Evolutionary conservation across 2,329 filamentous ascomycete genomes (phyloP).

Genomic region (Fusarium neocosmosporiellum): DNA sequence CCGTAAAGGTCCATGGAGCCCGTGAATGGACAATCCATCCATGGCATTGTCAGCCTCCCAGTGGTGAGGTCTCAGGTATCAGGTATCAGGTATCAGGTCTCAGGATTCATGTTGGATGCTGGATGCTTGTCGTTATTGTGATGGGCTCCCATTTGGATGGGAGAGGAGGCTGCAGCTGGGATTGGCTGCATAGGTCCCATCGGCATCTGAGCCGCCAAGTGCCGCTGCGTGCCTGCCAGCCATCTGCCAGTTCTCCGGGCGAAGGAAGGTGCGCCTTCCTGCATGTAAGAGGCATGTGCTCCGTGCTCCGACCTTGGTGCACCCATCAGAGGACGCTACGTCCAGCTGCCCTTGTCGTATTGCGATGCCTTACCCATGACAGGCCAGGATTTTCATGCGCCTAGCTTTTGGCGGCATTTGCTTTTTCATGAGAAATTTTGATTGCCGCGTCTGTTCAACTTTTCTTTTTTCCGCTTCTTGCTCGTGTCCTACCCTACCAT

Average conservation of each 20-base stretch:
- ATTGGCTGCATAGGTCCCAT: constrained; percentile 34
- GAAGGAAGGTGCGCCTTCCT: constrained; percentile 2
- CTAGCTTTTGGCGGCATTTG: neutral
- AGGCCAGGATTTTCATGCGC: neutral
- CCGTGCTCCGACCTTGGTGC: neutral
- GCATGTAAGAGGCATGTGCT: constrained; percentile 3
- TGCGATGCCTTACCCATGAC: constrained; percentile 13
- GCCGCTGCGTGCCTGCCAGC: constrained; percentile 15
- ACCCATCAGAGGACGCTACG: neutral
- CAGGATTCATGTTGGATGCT: constrained; percentile 12
- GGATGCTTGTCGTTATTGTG: constrained; percentile 12
- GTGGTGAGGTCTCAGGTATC: constrained; percentile 13
- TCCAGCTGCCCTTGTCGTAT: neutral
- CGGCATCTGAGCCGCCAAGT: constrained; percentile 34
- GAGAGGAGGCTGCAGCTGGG: constrained; percentile 15
- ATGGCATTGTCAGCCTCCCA: constrained; percentile 12
- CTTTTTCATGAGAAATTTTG: constrained; percentile 1
- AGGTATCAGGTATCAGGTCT: constrained; percentile 1
- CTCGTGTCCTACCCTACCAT: neutral
- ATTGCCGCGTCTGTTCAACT: neutral
- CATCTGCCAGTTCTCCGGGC: constrained; percentile 1
- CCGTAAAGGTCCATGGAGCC: constrained; percentile 11
- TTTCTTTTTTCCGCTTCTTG: neutral
- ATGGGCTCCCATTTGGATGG: constrained; percentile 14
- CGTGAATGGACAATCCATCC: neutral